A percentile compares a stretch with the other conserved stretches of the same genome.
These are phyloP conservation scores for Fusarium azukiicola DNA, from an alignment of 2,329 filamentous ascomycete genomes.

Conservation along the genomic window DNA sequence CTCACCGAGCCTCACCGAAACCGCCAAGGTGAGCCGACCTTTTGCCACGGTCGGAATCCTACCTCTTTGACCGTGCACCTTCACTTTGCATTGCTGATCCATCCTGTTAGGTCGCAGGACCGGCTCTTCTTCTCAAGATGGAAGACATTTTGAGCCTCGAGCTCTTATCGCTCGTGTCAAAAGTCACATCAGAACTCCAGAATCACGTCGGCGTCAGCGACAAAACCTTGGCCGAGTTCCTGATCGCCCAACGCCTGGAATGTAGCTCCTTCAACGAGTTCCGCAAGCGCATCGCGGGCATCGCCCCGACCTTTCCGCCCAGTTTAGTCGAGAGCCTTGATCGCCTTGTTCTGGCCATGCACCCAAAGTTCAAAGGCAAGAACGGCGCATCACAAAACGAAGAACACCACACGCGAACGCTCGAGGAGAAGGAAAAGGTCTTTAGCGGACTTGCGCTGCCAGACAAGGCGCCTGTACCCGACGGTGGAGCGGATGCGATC, in stretches of 20 bases:
- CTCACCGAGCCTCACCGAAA: slow-evolving; percentile 20
- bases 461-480: slow-evolving; percentile 79
- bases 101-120: slow-evolving; percentile 46
- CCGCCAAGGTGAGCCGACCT: slow-evolving; percentile 26
- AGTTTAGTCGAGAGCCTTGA: slow-evolving; percentile 96
- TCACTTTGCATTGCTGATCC: slow-evolving; percentile 24
- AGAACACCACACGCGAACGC: slow-evolving; percentile 65
- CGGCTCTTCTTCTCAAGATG: slow-evolving; percentile 74
- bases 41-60: slow-evolving; percentile 41
- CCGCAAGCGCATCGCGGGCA: slow-evolving; percentile 85
- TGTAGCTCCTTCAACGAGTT: slow-evolving; percentile 86
- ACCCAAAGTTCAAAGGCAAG: slow-evolving; percentile 90
- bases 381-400: slow-evolving; percentile 63
- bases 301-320: slow-evolving; percentile 90
- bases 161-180: slow-evolving; percentile 95
- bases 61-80: slow-evolving; percentile 38
- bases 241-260: slow-evolving; percentile 94
- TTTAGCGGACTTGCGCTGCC: slow-evolving; percentile 95
- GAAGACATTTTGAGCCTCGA: slow-evolving; percentile 96
- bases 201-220: slow-evolving; percentile 96
- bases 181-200: slow-evolving; percentile 95
- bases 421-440: slow-evolving; percentile 89
- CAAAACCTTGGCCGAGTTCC: slow-evolving; percentile 97
- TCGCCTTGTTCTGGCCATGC: slow-evolving; percentile 92
- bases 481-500: slow-evolving; percentile 81